These are phyloP conservation scores for Geotrichum klebahnii DNA, from an alignment of 1,139 yeast genomes.

Conservation along the genomic window DNA sequence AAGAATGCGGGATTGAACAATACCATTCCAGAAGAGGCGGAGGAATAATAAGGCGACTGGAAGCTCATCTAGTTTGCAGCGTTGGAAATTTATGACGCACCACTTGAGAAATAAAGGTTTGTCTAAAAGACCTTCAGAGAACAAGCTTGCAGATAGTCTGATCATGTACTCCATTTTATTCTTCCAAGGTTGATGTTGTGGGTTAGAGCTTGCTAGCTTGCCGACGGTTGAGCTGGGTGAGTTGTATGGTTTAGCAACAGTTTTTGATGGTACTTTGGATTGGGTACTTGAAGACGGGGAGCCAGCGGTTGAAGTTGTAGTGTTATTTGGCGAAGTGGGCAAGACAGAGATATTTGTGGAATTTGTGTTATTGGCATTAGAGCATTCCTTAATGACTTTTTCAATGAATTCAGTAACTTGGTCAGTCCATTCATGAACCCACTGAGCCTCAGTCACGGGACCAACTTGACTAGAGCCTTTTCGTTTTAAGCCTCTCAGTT, in stretches of 20 bases:
- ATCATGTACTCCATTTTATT: slow-evolving; percentile 55
- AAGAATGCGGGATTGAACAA: slow-evolving; percentile 47
- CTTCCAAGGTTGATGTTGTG: slow-evolving; percentile 44
- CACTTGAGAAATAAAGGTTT: slow-evolving; percentile 58
- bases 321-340: slow-evolving; percentile 14
- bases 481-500: slow-evolving; percentile 62
- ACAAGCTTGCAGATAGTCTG: slow-evolving; percentile 58
- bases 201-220: neutral
- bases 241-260: slow-evolving; percentile 32
- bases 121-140: slow-evolving; percentile 64
- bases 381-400: slow-evolving; percentile 40
- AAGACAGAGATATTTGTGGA: slow-evolving; percentile 7
- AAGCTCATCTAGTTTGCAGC: slow-evolving; percentile 45
- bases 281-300: slow-evolving; percentile 13
- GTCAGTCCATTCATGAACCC: slow-evolving; percentile 87
- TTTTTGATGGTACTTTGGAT: slow-evolving; percentile 6
- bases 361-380: slow-evolving; percentile 3
- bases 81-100: slow-evolving; percentile 54
- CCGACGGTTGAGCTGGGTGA: slow-evolving; percentile 29
- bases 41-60: slow-evolving; percentile 57
- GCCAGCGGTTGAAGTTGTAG: slow-evolving; percentile 5
- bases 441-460: slow-evolving; percentile 48
- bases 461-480: slow-evolving; percentile 41
- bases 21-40: slow-evolving; percentile 68
- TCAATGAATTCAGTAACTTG: slow-evolving; percentile 62